Evolutionary conservation across 352 stramenopile species (phyloP), one percentile per base, ranked within the genome.

Genomic region (Globisporangium yorkense): DNA sequence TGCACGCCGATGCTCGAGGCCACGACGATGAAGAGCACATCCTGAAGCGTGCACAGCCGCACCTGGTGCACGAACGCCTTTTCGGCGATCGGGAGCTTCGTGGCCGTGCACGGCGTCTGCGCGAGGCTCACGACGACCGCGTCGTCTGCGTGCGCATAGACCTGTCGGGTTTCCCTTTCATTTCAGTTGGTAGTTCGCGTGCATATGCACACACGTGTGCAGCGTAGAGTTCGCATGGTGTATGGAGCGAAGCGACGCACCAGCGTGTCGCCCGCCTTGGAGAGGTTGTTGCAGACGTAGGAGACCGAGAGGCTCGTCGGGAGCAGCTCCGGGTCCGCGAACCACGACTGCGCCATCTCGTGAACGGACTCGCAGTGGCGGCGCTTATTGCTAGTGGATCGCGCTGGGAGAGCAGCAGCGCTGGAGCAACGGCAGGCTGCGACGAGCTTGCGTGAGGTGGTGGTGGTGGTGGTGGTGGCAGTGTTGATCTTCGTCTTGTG

Each of bases 31-130:
- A 87, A 66, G 27, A 68, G 56, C 5, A 68, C 62, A 44, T 62
- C 58, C 4, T 81, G 70, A 0, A 91, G 56, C 18, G 59, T 49
- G 54, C 76, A 89, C 51, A 91, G 66, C 44, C 77, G 78, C 45
- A 86, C 78, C 77, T 91, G 78, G 63, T 86, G 74, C 27, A 84
- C 67, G 20, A 66, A 65, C 37, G 70, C 80, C 51, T 82, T 84
- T 57, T 82, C 67, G 46, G 60, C 35, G 27, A 70, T 78, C 40
- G 75, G 65, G 37, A 86, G 57, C 29, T 79, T 80, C 39, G 61
- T 66, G 6, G 65, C 68, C 21, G 71, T 48, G 58, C 66, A 79
- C 15, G 76, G 70, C 52, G 65, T 72, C 55, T 79, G 62, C 21
- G 62, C 67, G 12, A 72, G 65, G 47, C 80, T 70, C 45, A 83